A percentile compares a stretch with the other conserved stretches of the same genome.
Conservation (phyloP, 1,284 basidiomycete species). For the Mycena sp. region DNA sequence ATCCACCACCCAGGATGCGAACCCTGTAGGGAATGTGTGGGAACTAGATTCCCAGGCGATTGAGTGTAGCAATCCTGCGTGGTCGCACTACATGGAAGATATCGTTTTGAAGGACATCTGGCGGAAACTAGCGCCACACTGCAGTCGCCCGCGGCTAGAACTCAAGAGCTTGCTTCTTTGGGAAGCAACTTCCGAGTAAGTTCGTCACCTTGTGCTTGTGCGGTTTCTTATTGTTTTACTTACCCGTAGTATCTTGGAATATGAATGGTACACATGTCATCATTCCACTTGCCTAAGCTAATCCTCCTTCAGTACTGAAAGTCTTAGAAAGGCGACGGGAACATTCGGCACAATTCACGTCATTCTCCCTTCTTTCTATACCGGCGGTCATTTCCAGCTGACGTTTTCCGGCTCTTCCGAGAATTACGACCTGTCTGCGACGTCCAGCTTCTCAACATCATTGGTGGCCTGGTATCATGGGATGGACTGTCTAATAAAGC, state of each 20-base stretch:
- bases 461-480: constrained; percentile 29
- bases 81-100: constrained; percentile 25
- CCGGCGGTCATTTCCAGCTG: constrained; percentile 27
- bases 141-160: constrained; percentile 15
- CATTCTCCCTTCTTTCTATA: constrained; percentile 28
- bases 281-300: neutral
- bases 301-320: constrained; percentile 8
- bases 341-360: constrained; percentile 28
- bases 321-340: constrained; percentile 1
- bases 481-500: constrained; percentile 27
- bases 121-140: constrained; percentile 26
- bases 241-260: constrained; percentile 16
- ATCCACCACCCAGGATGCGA: neutral
- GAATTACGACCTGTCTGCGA: constrained; percentile 28
- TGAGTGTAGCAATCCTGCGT: constrained; percentile 29
- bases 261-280: constrained; percentile 19
- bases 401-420: constrained; percentile 24
- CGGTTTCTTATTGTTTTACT: neutral
- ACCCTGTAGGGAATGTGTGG: constrained; percentile 22
- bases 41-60: constrained; percentile 19
- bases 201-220: neutral
- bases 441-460: constrained; percentile 31
- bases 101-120: constrained; percentile 27
- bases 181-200: constrained; percentile 27
- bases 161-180: constrained; percentile 26